Evolutionary conservation across 2,329 filamentous ascomycete species (phyloP).

Genomic region (Epichloe scottii): DNA sequence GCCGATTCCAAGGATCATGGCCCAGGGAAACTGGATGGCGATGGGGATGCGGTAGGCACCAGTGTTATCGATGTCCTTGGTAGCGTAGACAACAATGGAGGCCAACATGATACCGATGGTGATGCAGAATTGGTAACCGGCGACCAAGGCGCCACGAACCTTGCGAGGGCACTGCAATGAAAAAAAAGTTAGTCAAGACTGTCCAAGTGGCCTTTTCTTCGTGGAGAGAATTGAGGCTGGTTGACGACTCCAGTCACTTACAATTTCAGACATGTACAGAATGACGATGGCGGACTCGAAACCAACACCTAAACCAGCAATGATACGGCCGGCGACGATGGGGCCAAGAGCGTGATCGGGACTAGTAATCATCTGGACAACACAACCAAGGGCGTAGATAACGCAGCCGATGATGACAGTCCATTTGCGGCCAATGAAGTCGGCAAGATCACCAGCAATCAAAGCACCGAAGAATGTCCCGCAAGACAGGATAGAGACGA

Average conservation of each 20-base stretch:
- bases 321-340: slow-evolving; percentile 60
- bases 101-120: slow-evolving; percentile 69
- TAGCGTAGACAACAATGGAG: slow-evolving; percentile 61
- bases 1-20: slow-evolving; percentile 58
- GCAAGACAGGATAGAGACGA: slow-evolving; percentile 66
- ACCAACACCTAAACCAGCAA: slow-evolving; percentile 68
- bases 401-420: slow-evolving; percentile 59
- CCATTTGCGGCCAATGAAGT: slow-evolving; percentile 60
- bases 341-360: slow-evolving; percentile 38
- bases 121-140: slow-evolving; percentile 74
- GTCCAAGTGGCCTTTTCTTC: background rate
- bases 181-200: background rate
- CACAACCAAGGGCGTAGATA: slow-evolving; percentile 57
- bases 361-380: slow-evolving; percentile 50
- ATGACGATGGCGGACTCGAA: slow-evolving; percentile 73
- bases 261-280: slow-evolving; percentile 78
- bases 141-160: slow-evolving; percentile 66
- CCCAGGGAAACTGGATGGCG: slow-evolving; percentile 68
- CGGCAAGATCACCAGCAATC: slow-evolving; percentile 65
- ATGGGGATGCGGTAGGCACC: slow-evolving; percentile 73
- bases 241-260: slow-evolving; percentile 19
- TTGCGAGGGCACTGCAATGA: slow-evolving; percentile 42
- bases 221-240: background rate
- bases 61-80: slow-evolving; percentile 47
- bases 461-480: slow-evolving; percentile 70